Evolutionary conservation across 2,329 filamentous ascomycete genomes (phyloP), one percentile per base, ranked within the genome.

Genomic region (Fusarium sp.): DNA sequence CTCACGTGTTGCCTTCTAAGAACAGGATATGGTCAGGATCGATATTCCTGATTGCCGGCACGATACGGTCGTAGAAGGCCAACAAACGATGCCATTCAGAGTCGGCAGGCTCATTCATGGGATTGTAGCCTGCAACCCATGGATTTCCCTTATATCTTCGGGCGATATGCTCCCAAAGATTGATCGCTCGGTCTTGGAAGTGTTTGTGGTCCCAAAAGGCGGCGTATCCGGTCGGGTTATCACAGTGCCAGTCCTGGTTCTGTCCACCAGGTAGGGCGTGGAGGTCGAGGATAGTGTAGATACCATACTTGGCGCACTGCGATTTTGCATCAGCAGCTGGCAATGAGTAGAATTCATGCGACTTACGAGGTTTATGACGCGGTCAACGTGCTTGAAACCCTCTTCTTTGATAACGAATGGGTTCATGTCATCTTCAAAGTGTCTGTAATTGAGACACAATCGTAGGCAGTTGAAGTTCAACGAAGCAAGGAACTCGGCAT

Each of bases 401-500:
- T 82, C 81, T 26, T 82, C 77, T 70, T 87, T 88, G 32, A 88
- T 79, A 2, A 86, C 83, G 13, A 83, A 79, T 0, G 86, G 86
- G 66, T 88, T 84, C 82, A 85, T 84, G 67, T 87, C 86, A 66
- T 89, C 86, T 71, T 87, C 84, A 42, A 89, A 88, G 74, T 88
- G 86, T 2, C 85, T 84, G 72, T 90, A 89, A 75, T 91, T 91
- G 78, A 91, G 89, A 2, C 88, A 87, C 7, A 91, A 77, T 1
- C 89, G 84, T 3, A 90, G 80, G 71, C 87, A 90, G 71, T 90
- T 91, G 38, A 90, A 81, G 0, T 87, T 87, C 1, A 89, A 78
- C 0, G 83, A 86, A 11, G 87, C 84, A 64, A 89, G 87, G 78
- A 90, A 90, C 59, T 86, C 84, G 32, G 89, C 89, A 63, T 91